Conservation (phyloP, 257 asterid genomes). For the Solanum corneliomulleri region DNA sequence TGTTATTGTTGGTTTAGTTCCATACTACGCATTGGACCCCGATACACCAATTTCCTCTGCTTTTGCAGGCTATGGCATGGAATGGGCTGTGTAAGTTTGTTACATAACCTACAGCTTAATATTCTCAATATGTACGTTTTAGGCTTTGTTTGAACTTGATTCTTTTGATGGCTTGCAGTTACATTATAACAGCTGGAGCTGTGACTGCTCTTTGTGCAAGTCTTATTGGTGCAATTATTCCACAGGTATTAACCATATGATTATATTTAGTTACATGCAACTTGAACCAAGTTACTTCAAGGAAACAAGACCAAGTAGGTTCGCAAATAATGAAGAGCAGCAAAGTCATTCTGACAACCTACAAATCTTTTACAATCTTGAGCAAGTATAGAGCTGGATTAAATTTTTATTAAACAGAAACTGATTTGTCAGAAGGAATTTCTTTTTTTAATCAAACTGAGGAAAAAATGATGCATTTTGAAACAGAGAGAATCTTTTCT, state of each 20-base stretch:
- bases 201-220: constrained; percentile 34
- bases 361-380: background rate
- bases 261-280: background rate
- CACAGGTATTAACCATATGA: constrained; percentile 14
- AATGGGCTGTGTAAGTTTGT: constrained; percentile 29
- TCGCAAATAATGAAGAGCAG: background rate
- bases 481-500: background rate
- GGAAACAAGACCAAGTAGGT: background rate
- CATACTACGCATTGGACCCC: constrained; percentile 26
- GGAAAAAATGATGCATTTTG: background rate
- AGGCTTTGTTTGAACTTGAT: background rate
- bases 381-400: background rate
- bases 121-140: background rate
- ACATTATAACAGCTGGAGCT: constrained; percentile 24
- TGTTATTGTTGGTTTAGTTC: constrained; percentile 30
- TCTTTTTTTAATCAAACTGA: background rate
- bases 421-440: background rate
- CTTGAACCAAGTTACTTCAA: background rate
- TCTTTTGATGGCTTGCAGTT: constrained; percentile 7
- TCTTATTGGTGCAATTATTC: constrained; percentile 29
- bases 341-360: background rate
- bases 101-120: background rate
- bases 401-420: background rate
- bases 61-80: constrained; percentile 22
- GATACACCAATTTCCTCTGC: constrained; percentile 32